Evolutionary conservation across 768 basidiomycete genomes (phyloP).

Genomic region (Suillus subluteus): DNA sequence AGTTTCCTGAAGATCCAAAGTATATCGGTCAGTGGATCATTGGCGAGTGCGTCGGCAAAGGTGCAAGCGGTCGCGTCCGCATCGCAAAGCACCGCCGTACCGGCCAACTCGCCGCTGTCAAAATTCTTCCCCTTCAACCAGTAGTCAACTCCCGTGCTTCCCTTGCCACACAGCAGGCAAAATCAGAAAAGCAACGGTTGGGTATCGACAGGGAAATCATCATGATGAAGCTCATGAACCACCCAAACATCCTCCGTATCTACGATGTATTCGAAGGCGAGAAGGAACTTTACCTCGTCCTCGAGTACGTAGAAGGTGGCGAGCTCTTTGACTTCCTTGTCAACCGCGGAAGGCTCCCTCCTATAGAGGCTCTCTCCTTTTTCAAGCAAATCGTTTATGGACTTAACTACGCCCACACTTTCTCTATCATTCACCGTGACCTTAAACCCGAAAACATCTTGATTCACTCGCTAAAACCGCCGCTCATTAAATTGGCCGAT

Average conservation of each 20-base stretch:
- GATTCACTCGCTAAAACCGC: conserved; percentile 79
- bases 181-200: conserved; percentile 79
- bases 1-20: conserved; percentile 83
- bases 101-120: conserved; percentile 92
- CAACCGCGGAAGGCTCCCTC: conserved; percentile 79
- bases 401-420: conserved; percentile 95
- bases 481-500: conserved; percentile 93
- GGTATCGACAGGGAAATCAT: conserved; percentile 94
- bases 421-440: conserved; percentile 97
- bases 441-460: conserved; percentile 98
- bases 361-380: conserved; percentile 83
- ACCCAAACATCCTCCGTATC: conserved; percentile 94
- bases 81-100: conserved; percentile 87
- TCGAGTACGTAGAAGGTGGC: conserved; percentile 95
- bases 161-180: conserved; percentile 64
- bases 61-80: conserved; percentile 92
- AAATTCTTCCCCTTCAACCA: conserved; percentile 88
- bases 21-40: conserved; percentile 91
- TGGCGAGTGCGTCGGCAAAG: conserved; percentile 93
- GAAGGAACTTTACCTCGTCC: conserved; percentile 86
- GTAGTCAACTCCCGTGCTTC: conserved; percentile 74
- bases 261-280: conserved; percentile 96
- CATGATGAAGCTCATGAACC: conserved; percentile 99
- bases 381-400: conserved; percentile 97
- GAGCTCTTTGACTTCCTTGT: conserved; percentile 97